Base-by-base conservation (phyloP, 495 filamentous ascomycete genomes). In the Podospora sp. region DNA sequence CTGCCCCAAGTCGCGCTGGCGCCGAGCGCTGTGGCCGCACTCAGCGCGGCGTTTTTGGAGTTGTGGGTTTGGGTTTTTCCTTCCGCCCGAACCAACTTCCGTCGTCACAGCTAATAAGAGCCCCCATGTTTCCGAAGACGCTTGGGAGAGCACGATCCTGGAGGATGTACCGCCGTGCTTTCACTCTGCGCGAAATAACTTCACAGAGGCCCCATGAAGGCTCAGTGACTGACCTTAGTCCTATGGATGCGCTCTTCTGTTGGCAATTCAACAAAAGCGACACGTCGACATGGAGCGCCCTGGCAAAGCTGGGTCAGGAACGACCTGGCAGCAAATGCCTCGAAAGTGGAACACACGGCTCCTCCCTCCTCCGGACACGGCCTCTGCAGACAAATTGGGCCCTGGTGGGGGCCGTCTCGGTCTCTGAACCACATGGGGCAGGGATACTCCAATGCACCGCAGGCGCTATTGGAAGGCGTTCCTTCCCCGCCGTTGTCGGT, bases 251-350 rank as follows among this genome's bases (percentile, higher is more conserved):
- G 29, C 33, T 36, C n/a, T 0, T 20, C 33, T n/a, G 46, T 27
- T 62, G 60, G 22, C 61, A 40, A 52, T 53, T 63, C 61, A 63
- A 63, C 49, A 63, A 53, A 63, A 63, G 40, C 22, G 40, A 24
- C 24, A 22, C 22, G 40, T 9, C 46, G 22, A 27, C 21, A 46
- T 29, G 61, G 26, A 46, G 7, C n/a, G 46, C 46, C 20, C 27
- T 27, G 27, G 18, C 29, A 21, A 7, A 26, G 12, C 16, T 63
- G 36, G 61, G 61, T 36, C 18, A 14, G 33, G 58, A 40, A 25
- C 27, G 61, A 21, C 61, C 33, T 29, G 61, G 50, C 46, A 27
- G 46, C 24, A 51, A 50, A 63, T 36, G 59, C 29, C 24, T 18
- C 11, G 59, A 49, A 36, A 20, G 59, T 63, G 61, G 61, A 53